Percentiles rank a stretch among this genome's conserved stretches.
Evolutionary conservation across 1,284 basidiomycete species (phyloP).

Genomic region (Austropuccinia psidii): DNA sequence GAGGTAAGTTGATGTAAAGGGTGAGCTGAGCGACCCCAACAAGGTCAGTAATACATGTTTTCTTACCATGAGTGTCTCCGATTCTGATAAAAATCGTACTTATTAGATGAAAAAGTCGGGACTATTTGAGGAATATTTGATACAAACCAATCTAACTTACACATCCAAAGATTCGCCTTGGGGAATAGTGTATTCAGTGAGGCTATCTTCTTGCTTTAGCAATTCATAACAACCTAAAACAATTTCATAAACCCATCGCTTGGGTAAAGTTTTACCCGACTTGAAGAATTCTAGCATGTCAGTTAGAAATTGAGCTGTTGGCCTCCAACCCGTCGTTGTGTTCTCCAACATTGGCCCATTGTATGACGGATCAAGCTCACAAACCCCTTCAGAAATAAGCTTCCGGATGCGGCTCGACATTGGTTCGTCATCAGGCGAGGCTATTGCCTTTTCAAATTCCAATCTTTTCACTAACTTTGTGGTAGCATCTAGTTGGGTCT

Average conservation of each 20-base stretch:
- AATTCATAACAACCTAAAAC: conserved; percentile 73
- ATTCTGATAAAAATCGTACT: neutral
- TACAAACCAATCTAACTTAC: conserved; percentile 54
- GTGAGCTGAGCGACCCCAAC: too few species aligned
- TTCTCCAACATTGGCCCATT: conserved; percentile 57
- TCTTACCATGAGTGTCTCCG: conserved; percentile 38
- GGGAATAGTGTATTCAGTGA: conserved; percentile 70
- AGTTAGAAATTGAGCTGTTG: conserved; percentile 69
- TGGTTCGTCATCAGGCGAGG: conserved; percentile 73
- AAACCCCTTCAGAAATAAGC: conserved; percentile 65
- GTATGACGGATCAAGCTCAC: conserved; percentile 61
- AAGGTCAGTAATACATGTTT: too few species aligned
- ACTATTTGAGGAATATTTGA: neutral
- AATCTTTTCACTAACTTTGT: conserved; percentile 70
- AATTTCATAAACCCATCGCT: conserved; percentile 91
- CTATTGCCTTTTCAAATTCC: conserved; percentile 59
- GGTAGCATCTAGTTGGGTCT: conserved; percentile 73
- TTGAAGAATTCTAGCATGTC: conserved; percentile 89
- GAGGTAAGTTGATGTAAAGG: too few species aligned
- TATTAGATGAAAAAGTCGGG: neutral
- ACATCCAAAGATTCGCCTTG: conserved; percentile 79
- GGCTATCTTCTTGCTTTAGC: conserved; percentile 67
- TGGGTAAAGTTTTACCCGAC: conserved; percentile 74
- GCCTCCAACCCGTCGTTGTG: conserved; percentile 52
- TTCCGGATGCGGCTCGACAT: conserved; percentile 62